These are phyloP conservation scores for Botryotinia globosa DNA, from an alignment of 2,329 filamentous ascomycete species.

Conservation along the genomic window DNA sequence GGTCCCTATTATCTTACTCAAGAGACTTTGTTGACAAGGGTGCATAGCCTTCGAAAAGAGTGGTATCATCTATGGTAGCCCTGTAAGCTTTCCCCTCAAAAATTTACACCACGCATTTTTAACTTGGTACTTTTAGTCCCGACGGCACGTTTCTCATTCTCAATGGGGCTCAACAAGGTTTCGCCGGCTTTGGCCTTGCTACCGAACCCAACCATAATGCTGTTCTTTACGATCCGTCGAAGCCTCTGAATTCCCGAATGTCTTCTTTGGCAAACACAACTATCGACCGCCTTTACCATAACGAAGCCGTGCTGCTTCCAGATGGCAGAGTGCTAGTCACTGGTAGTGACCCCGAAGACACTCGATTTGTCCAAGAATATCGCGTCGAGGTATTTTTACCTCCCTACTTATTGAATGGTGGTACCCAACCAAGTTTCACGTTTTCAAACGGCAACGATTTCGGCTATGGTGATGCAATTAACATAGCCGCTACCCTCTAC, in stretches of 20 bases:
- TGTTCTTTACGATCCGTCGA: constrained; percentile 57
- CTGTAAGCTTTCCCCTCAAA: constrained; percentile 37
- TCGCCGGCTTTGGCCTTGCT: constrained; percentile 61
- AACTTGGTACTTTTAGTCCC: constrained; percentile 39
- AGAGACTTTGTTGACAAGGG: not conserved
- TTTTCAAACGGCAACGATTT: constrained; percentile 39
- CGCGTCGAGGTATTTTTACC: constrained; percentile 63
- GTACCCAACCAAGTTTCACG: constrained; percentile 52
- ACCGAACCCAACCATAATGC: constrained; percentile 55
- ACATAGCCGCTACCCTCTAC: not conserved
- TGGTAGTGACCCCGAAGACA: constrained; percentile 44
- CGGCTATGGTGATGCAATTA: constrained; percentile 4
- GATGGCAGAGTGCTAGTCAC: constrained; percentile 62
- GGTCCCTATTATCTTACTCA: not conserved
- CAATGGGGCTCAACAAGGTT: constrained; percentile 58
- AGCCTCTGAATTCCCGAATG: constrained; percentile 54
- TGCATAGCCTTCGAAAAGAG: constrained; percentile 51
- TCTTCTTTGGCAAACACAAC: constrained; percentile 63
- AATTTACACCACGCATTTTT: not conserved
- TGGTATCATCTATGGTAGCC: constrained; percentile 60
- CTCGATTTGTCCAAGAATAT: constrained; percentile 46
- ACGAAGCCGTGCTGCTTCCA: constrained; percentile 59
- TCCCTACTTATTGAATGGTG: constrained; percentile 54
- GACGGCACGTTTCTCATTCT: constrained; percentile 63
- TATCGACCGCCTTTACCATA: constrained; percentile 62